Base-by-base conservation (phyloP, 2,329 filamentous ascomycete genomes). In the Xylaria sp. region DNA sequence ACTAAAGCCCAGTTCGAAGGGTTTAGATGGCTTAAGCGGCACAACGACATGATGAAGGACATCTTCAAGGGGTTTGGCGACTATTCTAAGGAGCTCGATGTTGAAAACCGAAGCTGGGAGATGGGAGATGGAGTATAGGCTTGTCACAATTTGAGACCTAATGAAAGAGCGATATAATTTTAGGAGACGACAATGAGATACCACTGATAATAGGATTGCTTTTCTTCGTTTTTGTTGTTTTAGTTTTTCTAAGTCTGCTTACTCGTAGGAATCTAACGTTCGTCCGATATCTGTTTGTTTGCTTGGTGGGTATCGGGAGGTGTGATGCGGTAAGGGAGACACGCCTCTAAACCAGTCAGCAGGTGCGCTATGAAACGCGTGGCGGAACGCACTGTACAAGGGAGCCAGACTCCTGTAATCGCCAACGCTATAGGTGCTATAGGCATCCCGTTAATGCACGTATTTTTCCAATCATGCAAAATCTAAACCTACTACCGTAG, bases 1-100 rank as follows among this genome's bases (percentile, higher is more conserved):
- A 78, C 75, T 0, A 78, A 77, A 34, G 59, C 73, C 1, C 20
- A 73, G 54, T 72, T 68, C 20, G 70, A 73, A 31, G 65, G 68
- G 4, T 74, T 73, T 44, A 59, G 67, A 58, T 74, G 63, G 64
- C 7, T 51, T 12, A 56, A 20, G 57, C 63, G 73, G 37, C 62
- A 64, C 37, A 66, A 66, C 23, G 51, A 72, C 34, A 31, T 73
- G 46, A 34, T 72, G 13, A 56, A 72, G 7, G 52, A 39, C 1
- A 63, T 72, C 2, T 73, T 74, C 41, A 63, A 57, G 5, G 63
- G 46, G 12, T 72, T 74, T 63, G 59, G 66, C 10, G 71, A 73
- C 51, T 71, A 70, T 57, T 71, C 67, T 20, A 7, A 31, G 12
- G 70, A 74, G 57, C 51, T 73, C 2, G 66, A 73, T 2, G 65